Evolutionary conservation across 495 filamentous ascomycete species (phyloP), one percentile per base, ranked within the genome.

Genomic region (Hyaloscypha bicolor): DNA sequence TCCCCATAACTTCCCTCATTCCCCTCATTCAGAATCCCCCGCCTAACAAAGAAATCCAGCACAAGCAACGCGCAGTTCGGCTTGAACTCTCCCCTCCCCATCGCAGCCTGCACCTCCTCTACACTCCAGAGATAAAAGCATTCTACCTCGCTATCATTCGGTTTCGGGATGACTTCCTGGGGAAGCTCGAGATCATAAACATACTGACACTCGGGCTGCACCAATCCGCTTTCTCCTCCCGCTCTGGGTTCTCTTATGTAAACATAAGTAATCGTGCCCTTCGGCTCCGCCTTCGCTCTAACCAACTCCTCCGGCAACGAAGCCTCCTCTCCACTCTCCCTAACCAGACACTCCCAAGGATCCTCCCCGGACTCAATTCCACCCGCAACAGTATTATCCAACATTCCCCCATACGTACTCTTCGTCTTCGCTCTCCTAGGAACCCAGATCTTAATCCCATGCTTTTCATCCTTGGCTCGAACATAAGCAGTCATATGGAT

Each of bases 361-460:
- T 79, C 81, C 75, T 97, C 93, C 25, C 88, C 87, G 0, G 91
- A 90, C 69, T 89, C 86, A 73, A 98, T 89, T 0, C 95, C 95
- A 5, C 95, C 95, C 0, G 94, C 95, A 6, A 97, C 96, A 2
- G 92, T 91, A 74, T 99, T 99, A 75, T 99, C 95, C 58, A 98
- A 78, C 87, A 97, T 91, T 9, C 89, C 82, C 8, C 56, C 57
- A 64, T 66, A 73, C 0, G 93, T 97, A 69, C 91, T 84, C 80
- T 98, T 98, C 39, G 76, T 85, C 53, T 80, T 81, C 30, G 92
- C 84, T 11, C 95, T 81, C 57, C 91, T 82, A 6, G 95, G 93
- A 0, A 96, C 86, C 93, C 95, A 97, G 42, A 99, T 85, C 69
- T 88, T 87, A 35, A 96, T 77, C 0, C 88, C 90, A 45, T 85